phyloP scores from a whole-genome alignment of 441 rosid genomes.

The Daphne laureola region DNA sequence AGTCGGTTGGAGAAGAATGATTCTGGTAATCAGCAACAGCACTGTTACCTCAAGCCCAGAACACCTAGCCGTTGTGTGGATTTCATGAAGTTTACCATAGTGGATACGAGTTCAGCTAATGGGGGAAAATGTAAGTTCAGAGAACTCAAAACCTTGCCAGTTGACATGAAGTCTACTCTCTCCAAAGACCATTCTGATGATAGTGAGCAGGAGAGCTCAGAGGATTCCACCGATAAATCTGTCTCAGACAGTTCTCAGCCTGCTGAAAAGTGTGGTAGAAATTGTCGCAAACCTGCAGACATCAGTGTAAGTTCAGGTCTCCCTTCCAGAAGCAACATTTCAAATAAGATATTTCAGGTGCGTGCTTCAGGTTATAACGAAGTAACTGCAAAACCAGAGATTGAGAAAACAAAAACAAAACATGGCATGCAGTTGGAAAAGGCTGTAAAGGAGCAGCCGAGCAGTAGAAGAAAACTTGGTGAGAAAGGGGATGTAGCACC shows the following conservation, averaged over 20 bases:
- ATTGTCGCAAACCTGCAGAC: conserved; percentile 13
- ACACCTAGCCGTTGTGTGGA: background rate
- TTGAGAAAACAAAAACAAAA: conserved; percentile 11
- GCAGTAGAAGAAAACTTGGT: conserved; percentile 16
- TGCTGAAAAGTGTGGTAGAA: conserved; percentile 13
- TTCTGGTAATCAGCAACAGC: conserved; percentile 7
- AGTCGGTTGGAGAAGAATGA: conserved; percentile 18
- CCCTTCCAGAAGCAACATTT: conserved; percentile 13
- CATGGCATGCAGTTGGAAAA: conserved; percentile 18
- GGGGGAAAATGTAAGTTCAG: conserved; percentile 9
- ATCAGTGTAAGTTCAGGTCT: conserved; percentile 9
- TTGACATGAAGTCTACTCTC: conserved; percentile 16
- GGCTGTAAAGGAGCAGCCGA: conserved; percentile 17
- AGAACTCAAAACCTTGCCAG: conserved; percentile 10
- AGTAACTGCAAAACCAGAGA: conserved; percentile 8
- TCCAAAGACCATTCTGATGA: background rate
- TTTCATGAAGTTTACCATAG: conserved; percentile 7
- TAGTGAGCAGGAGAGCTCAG: background rate
- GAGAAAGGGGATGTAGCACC: conserved; percentile 19
- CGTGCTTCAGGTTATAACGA: conserved; percentile 10
- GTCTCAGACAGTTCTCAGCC: conserved; percentile 12
- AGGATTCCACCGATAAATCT: conserved; percentile 12
- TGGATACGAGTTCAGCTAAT: conserved; percentile 8
- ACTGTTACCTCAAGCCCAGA: conserved; percentile 11
- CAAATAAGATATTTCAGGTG: conserved; percentile 7